Conservation (phyloP, 805 yeast genomes). For the Yamadazyma olivae region DNA sequence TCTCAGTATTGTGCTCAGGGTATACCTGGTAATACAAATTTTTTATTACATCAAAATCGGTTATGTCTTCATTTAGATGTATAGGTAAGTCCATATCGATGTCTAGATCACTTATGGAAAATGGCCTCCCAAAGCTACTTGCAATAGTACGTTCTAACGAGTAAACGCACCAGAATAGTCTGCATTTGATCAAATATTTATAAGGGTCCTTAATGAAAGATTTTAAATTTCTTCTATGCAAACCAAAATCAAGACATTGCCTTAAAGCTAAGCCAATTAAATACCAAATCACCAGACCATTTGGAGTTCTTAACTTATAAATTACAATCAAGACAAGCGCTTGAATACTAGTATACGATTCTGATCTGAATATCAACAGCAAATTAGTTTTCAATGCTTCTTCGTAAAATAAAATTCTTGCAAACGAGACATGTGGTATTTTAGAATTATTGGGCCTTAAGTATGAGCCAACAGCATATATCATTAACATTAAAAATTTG, state of each 20-base stretch:
- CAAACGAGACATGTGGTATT: slow-evolving; percentile 3
- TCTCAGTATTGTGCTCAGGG: slow-evolving; percentile 6
- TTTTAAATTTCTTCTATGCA: slow-evolving; percentile 7
- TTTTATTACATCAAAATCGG: slow-evolving; percentile 2
- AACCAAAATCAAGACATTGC: slow-evolving; percentile 7
- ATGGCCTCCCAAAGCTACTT: slow-evolving; percentile 8
- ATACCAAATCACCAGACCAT: slow-evolving; percentile 8
- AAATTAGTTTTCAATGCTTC: slow-evolving; percentile 2
- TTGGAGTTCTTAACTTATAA: slow-evolving; percentile 7
- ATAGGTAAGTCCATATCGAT: slow-evolving; percentile 8
- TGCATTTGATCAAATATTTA: slow-evolving; percentile 3
- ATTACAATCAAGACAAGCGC: slow-evolving; percentile 7
- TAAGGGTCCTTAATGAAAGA: slow-evolving; percentile 4
- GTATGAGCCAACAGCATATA: slow-evolving; percentile 9
- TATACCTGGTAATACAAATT: slow-evolving; percentile 4
- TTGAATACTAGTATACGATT: slow-evolving; percentile 2
- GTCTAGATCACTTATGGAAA: slow-evolving; percentile 7
- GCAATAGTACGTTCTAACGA: slow-evolving; percentile 5
- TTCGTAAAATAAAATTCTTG: slow-evolving; percentile 1
- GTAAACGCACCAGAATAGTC: slow-evolving; percentile 8
- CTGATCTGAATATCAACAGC: not conserved
- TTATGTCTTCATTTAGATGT: slow-evolving; percentile 6
- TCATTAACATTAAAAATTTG: slow-evolving; percentile 5
- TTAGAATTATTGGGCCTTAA: slow-evolving; percentile 5
- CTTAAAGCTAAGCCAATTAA: slow-evolving; percentile 6